Evolutionary conservation across 1,284 basidiomycete genomes (phyloP).

Genomic region (Moesziomyces antarcticus): DNA sequence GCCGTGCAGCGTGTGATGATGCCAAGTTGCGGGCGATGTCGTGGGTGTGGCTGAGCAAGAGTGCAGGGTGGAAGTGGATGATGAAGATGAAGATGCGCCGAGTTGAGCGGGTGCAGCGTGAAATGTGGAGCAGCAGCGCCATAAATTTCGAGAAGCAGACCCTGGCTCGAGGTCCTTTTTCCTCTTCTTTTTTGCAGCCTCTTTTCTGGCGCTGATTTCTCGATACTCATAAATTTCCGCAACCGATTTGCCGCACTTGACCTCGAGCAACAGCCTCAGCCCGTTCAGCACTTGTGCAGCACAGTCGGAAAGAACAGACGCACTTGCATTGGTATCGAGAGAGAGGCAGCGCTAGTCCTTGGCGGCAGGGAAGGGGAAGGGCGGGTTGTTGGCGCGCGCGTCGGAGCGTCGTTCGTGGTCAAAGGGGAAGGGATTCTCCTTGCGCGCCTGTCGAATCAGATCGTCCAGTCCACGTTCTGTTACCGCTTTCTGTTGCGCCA

Average conservation of each 20-base stretch:
- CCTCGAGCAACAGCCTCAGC: too few species aligned
- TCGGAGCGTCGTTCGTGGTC: constrained; percentile 44
- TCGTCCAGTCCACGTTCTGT: constrained; percentile 80
- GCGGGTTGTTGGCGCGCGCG: constrained; percentile 43
- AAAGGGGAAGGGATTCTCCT: constrained; percentile 65
- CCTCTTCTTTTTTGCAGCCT: neutral
- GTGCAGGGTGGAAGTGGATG: too few species aligned
- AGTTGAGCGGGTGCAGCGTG: neutral
- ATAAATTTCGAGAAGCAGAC: too few species aligned
- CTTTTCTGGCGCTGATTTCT: neutral
- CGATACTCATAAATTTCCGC: neutral
- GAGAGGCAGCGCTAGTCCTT: constrained; percentile 9
- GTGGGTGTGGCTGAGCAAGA: too few species aligned
- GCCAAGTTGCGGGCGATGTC: too few species aligned
- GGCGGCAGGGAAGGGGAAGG: constrained; percentile 59
- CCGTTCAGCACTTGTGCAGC: too few species aligned
- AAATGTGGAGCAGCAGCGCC: neutral
- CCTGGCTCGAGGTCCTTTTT: neutral
- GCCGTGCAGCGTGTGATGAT: too few species aligned
- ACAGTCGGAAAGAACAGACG: neutral
- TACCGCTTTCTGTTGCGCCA: constrained; percentile 77
- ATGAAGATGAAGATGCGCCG: too few species aligned
- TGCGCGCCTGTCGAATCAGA: constrained; percentile 80
- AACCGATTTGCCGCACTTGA: too few species aligned
- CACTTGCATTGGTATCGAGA: neutral